Conservation (phyloP, 1,284 basidiomycete species). For the Exobasidium rhododendri region DNA sequence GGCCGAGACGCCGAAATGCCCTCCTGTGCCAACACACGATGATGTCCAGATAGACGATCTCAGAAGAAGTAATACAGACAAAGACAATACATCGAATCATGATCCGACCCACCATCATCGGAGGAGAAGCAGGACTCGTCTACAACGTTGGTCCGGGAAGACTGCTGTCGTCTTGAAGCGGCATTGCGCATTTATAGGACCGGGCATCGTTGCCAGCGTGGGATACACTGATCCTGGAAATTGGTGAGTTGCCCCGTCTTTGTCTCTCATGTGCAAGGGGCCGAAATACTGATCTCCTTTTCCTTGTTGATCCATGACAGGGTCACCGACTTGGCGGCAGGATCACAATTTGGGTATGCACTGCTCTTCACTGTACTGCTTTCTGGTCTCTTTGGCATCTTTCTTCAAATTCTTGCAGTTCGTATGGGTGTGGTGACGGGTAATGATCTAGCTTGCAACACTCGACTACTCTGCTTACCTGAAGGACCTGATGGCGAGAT, state of each 20-base stretch:
- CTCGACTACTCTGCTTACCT: conserved; percentile 40
- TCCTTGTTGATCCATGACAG: conserved; percentile 35
- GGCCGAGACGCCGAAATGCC: background rate
- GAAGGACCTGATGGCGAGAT: conserved; percentile 3
- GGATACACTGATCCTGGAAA: conserved; percentile 48
- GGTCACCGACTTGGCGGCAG: conserved; percentile 53
- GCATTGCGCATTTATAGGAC: conserved; percentile 31
- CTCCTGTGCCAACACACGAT: background rate
- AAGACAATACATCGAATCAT: background rate
- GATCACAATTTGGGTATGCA: conserved; percentile 65
- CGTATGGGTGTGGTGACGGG: conserved; percentile 61
- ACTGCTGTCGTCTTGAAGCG: background rate
- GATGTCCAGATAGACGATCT: background rate
- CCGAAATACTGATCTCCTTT: background rate
- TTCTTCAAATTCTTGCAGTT: conserved; percentile 66
- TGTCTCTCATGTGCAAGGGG: background rate
- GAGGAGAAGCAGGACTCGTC: background rate
- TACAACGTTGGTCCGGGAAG: background rate
- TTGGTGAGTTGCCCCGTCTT: conserved; percentile 25
- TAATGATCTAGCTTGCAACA: conserved; percentile 41
- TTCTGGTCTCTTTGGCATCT: conserved; percentile 75
- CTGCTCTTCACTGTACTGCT: conserved; percentile 81
- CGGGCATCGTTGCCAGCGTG: conserved; percentile 44
- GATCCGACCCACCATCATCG: too few relatives aligned
- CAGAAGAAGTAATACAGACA: background rate